Conservation (phyloP, 495 filamentous ascomycete genomes). For the Neurospora sp. region DNA sequence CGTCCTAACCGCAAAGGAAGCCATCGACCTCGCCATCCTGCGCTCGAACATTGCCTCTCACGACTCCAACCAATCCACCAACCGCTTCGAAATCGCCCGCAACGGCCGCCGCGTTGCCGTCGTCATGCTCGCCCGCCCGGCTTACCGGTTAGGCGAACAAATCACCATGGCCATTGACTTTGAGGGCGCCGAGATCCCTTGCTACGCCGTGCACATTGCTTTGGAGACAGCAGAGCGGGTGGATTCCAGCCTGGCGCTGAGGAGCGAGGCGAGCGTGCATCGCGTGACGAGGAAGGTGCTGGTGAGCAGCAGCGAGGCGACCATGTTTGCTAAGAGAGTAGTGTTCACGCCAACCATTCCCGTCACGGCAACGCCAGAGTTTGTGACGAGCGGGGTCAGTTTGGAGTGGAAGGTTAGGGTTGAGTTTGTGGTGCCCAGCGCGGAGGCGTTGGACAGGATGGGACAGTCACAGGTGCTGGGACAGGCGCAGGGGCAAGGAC, state of each 20-base stretch:
- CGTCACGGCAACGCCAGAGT: slow-evolving; percentile 68
- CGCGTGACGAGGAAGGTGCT: slow-evolving; percentile 76
- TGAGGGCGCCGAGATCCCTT: slow-evolving; percentile 56
- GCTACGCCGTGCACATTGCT: slow-evolving; percentile 66
- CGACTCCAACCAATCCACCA: slow-evolving; percentile 55
- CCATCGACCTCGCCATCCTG: slow-evolving; percentile 84
- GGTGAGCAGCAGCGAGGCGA: slow-evolving; percentile 65
- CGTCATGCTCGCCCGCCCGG: slow-evolving; percentile 78
- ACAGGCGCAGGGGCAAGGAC: background rate
- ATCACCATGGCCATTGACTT: slow-evolving; percentile 80
- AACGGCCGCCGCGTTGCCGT: slow-evolving; percentile 77
- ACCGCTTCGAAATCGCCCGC: slow-evolving; percentile 89
- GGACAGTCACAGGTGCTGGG: slow-evolving; percentile 2
- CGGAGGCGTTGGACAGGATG: background rate
- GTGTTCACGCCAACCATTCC: slow-evolving; percentile 78
- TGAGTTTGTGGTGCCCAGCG: slow-evolving; percentile 69
- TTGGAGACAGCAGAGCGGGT: slow-evolving; percentile 75
- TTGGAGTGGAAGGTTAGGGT: slow-evolving; percentile 78
- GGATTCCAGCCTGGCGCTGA: slow-evolving; percentile 66
- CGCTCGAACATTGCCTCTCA: slow-evolving; percentile 51
- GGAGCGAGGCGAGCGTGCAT: slow-evolving; percentile 71
- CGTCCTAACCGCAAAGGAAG: slow-evolving; percentile 58
- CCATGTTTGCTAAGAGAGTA: slow-evolving; percentile 65
- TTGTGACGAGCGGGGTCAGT: slow-evolving; percentile 76
- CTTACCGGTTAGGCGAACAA: slow-evolving; percentile 82